These are phyloP conservation scores for Scheffersomyces insectosa DNA, from an alignment of 1,139 yeast genomes.

Conservation along the genomic window DNA sequence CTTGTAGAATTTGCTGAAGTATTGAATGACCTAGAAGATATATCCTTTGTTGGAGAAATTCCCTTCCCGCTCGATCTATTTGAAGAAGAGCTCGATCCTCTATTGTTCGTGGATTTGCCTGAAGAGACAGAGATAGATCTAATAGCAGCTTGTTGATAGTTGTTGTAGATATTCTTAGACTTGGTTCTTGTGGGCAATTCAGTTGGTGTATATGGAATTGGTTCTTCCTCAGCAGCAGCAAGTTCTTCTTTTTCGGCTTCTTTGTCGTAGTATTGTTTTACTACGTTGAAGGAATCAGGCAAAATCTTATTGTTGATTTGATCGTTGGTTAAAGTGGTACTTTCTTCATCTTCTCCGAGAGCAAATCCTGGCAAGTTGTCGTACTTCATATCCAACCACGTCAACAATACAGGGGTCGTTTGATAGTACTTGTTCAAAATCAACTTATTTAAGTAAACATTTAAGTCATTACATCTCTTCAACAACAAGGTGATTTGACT, in stretches of 20 bases:
- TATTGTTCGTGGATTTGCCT: too few relatives aligned
- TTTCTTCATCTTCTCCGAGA: conserved; percentile 1
- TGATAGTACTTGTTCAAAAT: conserved; percentile 29
- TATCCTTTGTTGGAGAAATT: too few relatives aligned
- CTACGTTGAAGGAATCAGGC: conserved; percentile 16
- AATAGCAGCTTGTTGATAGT: conserved; percentile 21
- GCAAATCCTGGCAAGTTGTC: conserved; percentile 25
- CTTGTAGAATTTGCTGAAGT: too few relatives aligned
- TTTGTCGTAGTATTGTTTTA: conserved; percentile 11
- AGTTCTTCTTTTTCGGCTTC: conserved; percentile 5
- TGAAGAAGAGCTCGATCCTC: too few relatives aligned
- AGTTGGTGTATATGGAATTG: conserved; percentile 6
- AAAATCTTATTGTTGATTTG: conserved; percentile 14
- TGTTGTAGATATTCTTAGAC: conserved; percentile 21
- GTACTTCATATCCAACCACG: conserved; percentile 33
- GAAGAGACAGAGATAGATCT: background rate
- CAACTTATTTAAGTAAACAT: conserved; percentile 32
- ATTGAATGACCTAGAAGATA: too few relatives aligned
- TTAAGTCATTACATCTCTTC: conserved; percentile 36
- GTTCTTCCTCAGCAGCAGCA: conserved; percentile 8
- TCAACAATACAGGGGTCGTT: conserved; percentile 24
- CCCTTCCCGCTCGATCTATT: too few relatives aligned
- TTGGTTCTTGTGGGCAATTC: conserved; percentile 14
- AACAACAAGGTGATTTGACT: conserved; percentile 19
- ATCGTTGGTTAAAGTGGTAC: conserved; percentile 9